Conservation (phyloP, 2,329 filamentous ascomycete species). For the Blumeria hordei region DNA sequence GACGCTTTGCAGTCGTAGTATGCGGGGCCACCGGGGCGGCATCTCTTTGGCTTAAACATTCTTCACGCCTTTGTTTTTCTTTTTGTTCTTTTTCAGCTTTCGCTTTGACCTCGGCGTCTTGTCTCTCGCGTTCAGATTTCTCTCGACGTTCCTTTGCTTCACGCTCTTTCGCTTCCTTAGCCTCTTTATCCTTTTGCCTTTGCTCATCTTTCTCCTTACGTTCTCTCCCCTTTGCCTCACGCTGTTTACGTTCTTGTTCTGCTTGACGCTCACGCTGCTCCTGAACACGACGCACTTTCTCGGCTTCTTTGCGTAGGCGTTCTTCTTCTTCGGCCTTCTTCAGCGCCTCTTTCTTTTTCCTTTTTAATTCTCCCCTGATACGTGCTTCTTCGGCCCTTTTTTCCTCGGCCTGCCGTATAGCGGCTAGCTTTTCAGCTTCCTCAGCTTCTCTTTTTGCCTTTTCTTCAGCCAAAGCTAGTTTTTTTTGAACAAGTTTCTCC, state of each 20-base stretch:
- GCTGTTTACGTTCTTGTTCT: constrained; percentile 63
- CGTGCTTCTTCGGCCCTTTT: constrained; percentile 60
- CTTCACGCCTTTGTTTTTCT: constrained; percentile 24
- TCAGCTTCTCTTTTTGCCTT: constrained; percentile 72
- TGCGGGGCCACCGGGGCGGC: constrained; percentile 16
- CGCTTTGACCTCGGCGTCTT: constrained; percentile 28
- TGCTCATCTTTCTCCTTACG: constrained; percentile 71
- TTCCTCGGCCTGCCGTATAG: constrained; percentile 49
- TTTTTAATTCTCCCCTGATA: constrained; percentile 67
- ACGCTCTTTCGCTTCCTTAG: constrained; percentile 38
- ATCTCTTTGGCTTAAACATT: constrained; percentile 17
- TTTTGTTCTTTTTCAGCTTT: constrained; percentile 22
- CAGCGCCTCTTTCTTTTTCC: constrained; percentile 74
- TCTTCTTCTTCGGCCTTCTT: constrained; percentile 82
- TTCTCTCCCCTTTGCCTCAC: constrained; percentile 56
- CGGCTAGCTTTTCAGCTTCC: constrained; percentile 67
- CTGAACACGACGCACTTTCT: constrained; percentile 52
- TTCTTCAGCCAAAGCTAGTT: constrained; percentile 73
- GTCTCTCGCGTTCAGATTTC: constrained; percentile 32
- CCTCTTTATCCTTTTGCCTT: constrained; percentile 55
- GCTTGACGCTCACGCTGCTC: constrained; percentile 72
- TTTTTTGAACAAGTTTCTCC: constrained; percentile 76
- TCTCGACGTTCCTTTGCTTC: constrained; percentile 31
- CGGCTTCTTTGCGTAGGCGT: constrained; percentile 58
- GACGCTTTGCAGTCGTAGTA: constrained; percentile 18